These are phyloP conservation scores for Narthecium ossifragum DNA, from an alignment of 106 monocot species.

Conservation along the genomic window DNA sequence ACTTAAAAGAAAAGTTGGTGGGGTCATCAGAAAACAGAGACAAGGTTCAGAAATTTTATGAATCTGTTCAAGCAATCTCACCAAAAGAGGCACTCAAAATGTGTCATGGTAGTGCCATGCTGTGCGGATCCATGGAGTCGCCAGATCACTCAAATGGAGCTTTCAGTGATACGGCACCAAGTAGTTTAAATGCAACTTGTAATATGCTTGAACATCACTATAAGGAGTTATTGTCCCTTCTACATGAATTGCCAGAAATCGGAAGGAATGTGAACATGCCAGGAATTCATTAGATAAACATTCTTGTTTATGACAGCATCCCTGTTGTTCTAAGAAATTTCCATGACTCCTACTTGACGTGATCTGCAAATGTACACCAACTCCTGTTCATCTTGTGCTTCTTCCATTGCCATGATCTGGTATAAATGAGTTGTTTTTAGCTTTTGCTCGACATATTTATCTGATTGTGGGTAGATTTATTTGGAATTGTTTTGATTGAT, in stretches of 20 bases:
- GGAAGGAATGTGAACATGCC: slow-evolving; percentile 9
- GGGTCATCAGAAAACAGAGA: slow-evolving; percentile 23
- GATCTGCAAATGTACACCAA: too few relatives aligned
- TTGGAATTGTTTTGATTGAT: too few relatives aligned
- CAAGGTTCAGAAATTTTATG: slow-evolving; percentile 25
- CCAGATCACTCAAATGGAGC: not conserved
- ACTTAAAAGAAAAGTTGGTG: slow-evolving; percentile 45
- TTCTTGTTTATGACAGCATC: too few relatives aligned
- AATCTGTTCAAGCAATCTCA: slow-evolving; percentile 37
- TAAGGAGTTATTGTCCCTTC: slow-evolving; percentile 25
- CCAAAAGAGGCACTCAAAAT: slow-evolving; percentile 41
- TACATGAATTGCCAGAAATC: slow-evolving; percentile 26
- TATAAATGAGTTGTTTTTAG: too few relatives aligned
- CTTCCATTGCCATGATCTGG: too few relatives aligned
- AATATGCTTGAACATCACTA: slow-evolving; percentile 23
- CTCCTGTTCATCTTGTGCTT: too few relatives aligned
- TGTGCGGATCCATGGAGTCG: slow-evolving; percentile 3
- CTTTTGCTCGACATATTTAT: too few relatives aligned
- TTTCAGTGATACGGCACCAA: not conserved
- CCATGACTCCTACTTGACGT: too few relatives aligned
- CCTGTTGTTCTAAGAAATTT: too few relatives aligned
- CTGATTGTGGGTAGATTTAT: too few relatives aligned
- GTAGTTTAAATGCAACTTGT: not conserved
- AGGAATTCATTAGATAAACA: slow-evolving; percentile 2
- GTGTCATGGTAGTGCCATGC: slow-evolving; percentile 16